Percentiles rank a stretch among this genome's conserved stretches.
phyloP scores from a whole-genome alignment of 2,329 filamentous ascomycete genomes.

The Talaromyces rugulosus region DNA sequence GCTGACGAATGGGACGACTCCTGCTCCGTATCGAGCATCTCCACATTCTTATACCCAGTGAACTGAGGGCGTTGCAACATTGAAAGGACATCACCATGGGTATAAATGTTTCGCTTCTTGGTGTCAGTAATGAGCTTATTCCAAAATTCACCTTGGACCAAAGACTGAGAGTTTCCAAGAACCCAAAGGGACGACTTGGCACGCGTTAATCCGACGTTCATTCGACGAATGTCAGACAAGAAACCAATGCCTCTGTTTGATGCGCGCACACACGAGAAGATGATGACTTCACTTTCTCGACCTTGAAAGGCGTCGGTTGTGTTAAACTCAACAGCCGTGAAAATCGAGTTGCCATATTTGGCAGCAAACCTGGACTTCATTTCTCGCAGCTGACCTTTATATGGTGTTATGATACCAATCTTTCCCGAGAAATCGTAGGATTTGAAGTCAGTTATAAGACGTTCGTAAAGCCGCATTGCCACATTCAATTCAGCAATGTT shows the following conservation, averaged over 20 bases:
- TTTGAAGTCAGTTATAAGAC: slow-evolving; percentile 69
- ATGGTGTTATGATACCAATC: slow-evolving; percentile 95
- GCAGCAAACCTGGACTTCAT: slow-evolving; percentile 70
- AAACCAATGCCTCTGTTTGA: slow-evolving; percentile 94
- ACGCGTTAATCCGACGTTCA: slow-evolving; percentile 97
- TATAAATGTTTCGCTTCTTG: slow-evolving; percentile 69
- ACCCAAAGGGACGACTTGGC: slow-evolving; percentile 97
- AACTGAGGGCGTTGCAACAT: slow-evolving; percentile 54
- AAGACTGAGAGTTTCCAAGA: slow-evolving; percentile 81
- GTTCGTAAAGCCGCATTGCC: slow-evolving; percentile 77
- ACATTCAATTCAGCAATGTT: slow-evolving; percentile 84
- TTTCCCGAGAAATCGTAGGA: slow-evolving; percentile 70
- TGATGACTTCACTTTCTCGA: slow-evolving; percentile 94
- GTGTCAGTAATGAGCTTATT: slow-evolving; percentile 79
- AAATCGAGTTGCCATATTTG: slow-evolving; percentile 69
- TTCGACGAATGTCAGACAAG: slow-evolving; percentile 94
- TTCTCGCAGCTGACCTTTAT: slow-evolving; percentile 85
- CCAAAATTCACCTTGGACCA: slow-evolving; percentile 90
- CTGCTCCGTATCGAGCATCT: slow-evolving; percentile 36
- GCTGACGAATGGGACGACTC: slow-evolving; percentile 14
- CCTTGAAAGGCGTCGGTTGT: slow-evolving; percentile 98
- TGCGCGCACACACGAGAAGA: slow-evolving; percentile 96
- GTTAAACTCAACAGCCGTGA: slow-evolving; percentile 87
- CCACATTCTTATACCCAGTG: slow-evolving; percentile 39
- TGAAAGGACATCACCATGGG: slow-evolving; percentile 58